These are phyloP conservation scores for Verticillium klebahnii DNA, from an alignment of 2,329 filamentous ascomycete genomes.

Conservation along the genomic window DNA sequence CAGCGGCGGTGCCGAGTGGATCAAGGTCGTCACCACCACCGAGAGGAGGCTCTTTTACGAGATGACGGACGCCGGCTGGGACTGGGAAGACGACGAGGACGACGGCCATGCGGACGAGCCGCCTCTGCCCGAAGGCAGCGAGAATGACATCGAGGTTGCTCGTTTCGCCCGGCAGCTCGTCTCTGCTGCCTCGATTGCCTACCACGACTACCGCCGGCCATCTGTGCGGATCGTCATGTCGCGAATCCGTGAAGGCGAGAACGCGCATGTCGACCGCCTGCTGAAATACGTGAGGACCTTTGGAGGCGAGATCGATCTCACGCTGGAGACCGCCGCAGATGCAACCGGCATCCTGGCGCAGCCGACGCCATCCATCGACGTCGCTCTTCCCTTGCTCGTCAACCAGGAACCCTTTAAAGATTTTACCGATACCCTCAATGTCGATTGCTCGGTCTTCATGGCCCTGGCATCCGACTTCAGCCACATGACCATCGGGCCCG, in stretches of 20 bases:
- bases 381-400: slow-evolving; percentile 24
- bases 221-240: slow-evolving; percentile 29
- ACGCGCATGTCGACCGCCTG: slow-evolving; percentile 24
- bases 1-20: slow-evolving; percentile 9
- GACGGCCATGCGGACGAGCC: slow-evolving; percentile 28
- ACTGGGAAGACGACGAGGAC: slow-evolving; percentile 27
- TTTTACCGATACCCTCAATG: slow-evolving; percentile 31
- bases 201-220: slow-evolving; percentile 30
- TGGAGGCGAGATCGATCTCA: slow-evolving; percentile 25
- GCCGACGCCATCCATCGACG: slow-evolving; percentile 17
- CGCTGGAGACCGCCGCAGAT: slow-evolving; percentile 19
- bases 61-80: slow-evolving; percentile 36
- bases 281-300: slow-evolving; percentile 22
- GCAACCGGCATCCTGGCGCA: slow-evolving; percentile 18
- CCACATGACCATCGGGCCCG: slow-evolving; percentile 24
- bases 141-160: slow-evolving; percentile 15
- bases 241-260: slow-evolving; percentile 21
- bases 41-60: slow-evolving; percentile 27
- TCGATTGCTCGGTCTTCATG: slow-evolving; percentile 36
- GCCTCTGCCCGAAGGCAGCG: slow-evolving; percentile 16
- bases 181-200: slow-evolving; percentile 28
- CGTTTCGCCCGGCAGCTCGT: slow-evolving; percentile 27
- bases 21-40: slow-evolving; percentile 14
- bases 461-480: slow-evolving; percentile 35
- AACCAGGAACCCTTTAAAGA: slow-evolving; percentile 21